Percentiles rank a stretch among this genome's conserved stretches.
These are phyloP conservation scores for Suillus alpinus DNA, from an alignment of 768 basidiomycete genomes.

Conservation along the genomic window DNA sequence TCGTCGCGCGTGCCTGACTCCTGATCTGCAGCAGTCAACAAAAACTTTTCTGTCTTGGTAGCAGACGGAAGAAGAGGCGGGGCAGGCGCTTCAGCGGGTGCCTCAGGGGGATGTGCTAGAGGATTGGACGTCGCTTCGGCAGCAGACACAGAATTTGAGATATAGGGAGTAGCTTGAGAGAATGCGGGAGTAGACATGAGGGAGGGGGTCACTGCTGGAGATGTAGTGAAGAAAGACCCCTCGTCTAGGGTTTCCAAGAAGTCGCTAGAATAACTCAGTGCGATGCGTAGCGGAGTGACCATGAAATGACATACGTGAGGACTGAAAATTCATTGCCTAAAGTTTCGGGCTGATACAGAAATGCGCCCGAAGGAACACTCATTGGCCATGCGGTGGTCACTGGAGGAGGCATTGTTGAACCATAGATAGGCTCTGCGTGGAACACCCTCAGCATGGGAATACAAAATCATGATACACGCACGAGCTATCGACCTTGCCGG, in stretches of 20 bases:
- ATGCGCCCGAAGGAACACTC: slow-evolving; percentile 46
- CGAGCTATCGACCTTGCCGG: slow-evolving; percentile 32
- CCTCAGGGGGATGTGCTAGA: slow-evolving; percentile 20
- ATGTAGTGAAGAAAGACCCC: slow-evolving; percentile 70
- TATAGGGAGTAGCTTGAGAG: slow-evolving; percentile 15
- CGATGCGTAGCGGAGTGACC: not conserved
- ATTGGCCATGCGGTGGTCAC: slow-evolving; percentile 54
- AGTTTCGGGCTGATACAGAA: slow-evolving; percentile 69
- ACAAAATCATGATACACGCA: slow-evolving; percentile 7
- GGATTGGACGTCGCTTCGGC: slow-evolving; percentile 21
- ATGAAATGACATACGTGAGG: slow-evolving; percentile 54
- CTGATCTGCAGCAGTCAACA: slow-evolving; percentile 93
- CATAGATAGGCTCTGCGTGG: slow-evolving; percentile 23
- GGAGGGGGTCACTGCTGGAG: slow-evolving; percentile 50
- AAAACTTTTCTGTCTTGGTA: slow-evolving; percentile 82
- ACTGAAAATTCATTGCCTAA: slow-evolving; percentile 82
- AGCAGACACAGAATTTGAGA: slow-evolving; percentile 13
- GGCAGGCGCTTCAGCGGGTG: slow-evolving; percentile 38
- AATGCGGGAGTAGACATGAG: slow-evolving; percentile 43
- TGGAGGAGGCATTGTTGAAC: slow-evolving; percentile 16
- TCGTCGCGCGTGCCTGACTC: slow-evolving; percentile 88
- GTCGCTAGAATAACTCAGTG: slow-evolving; percentile 48
- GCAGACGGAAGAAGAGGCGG: slow-evolving; percentile 64
- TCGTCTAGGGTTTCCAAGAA: slow-evolving; percentile 89
- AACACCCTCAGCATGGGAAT: not conserved